phyloP scores from a whole-genome alignment of 768 basidiomycete genomes.

The Antrodiella citrinella region DNA sequence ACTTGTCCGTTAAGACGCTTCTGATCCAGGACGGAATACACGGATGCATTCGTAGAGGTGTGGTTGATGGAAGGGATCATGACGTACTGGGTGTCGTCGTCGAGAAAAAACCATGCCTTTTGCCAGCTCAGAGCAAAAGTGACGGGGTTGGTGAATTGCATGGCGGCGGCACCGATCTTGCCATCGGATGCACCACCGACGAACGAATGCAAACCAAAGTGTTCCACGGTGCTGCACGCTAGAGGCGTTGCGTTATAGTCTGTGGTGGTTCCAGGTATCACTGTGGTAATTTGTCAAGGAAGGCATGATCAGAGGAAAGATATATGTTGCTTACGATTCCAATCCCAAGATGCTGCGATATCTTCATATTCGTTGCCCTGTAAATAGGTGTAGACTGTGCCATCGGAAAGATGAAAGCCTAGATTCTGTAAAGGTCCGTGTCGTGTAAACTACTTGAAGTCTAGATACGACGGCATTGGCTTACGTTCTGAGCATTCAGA shows the following conservation, averaged over 20 bases:
- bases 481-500: constrained; percentile 53
- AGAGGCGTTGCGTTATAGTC: constrained; percentile 54
- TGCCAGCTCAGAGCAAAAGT: constrained; percentile 50
- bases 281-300: constrained; percentile 8
- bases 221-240: constrained; percentile 33
- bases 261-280: constrained; percentile 64
- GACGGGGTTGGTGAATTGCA: constrained; percentile 60
- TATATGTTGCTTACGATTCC: constrained; percentile 35
- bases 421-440: too few species aligned
- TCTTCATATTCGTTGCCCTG: constrained; percentile 66
- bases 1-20: constrained; percentile 37
- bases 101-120: constrained; percentile 70
- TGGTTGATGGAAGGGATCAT: constrained; percentile 43
- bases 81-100: constrained; percentile 53
- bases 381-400: constrained; percentile 55
- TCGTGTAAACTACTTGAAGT: background rate
- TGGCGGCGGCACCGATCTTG: constrained; percentile 44
- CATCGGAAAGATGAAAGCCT: constrained; percentile 66
- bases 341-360: constrained; percentile 67
- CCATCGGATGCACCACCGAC: constrained; percentile 64
- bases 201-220: constrained; percentile 43
- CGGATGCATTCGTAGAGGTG: constrained; percentile 32
- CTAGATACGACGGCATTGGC: constrained; percentile 8
- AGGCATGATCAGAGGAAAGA: too few species aligned
- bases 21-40: constrained; percentile 65